phyloP scores from a whole-genome alignment of 2,329 filamentous ascomycete genomes.

The Hawksworthiomyces lignivorus region DNA sequence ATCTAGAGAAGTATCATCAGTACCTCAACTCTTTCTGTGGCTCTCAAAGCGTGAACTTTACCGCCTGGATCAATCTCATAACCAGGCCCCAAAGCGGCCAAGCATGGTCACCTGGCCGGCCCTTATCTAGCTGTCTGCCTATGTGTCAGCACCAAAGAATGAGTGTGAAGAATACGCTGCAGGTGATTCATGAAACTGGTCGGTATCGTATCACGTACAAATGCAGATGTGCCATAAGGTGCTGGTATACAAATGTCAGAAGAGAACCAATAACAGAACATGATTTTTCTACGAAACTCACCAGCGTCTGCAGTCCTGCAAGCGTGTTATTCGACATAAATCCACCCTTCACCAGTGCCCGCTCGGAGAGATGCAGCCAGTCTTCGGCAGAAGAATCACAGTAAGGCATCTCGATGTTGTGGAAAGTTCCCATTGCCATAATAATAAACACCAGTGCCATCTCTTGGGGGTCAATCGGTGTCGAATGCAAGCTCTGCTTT shows the following conservation, averaged over 20 bases:
- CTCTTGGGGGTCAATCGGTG: not conserved
- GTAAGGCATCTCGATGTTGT: slow-evolving; percentile 7
- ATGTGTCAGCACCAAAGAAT: too few species aligned
- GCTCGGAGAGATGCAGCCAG: slow-evolving; percentile 5
- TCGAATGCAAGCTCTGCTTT: not conserved
- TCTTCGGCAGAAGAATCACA: slow-evolving; percentile 4
- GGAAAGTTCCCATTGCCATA: slow-evolving; percentile 5
- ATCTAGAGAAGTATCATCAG: not conserved
- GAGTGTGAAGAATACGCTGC: too few species aligned
- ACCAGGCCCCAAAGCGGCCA: slow-evolving; percentile 6
- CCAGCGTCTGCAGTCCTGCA: slow-evolving; percentile 1
- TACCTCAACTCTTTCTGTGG: too few species aligned
- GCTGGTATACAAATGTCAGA: not conserved
- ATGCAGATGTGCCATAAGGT: slow-evolving; percentile 4
- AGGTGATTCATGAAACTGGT: too few species aligned
- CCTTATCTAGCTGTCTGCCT: not conserved
- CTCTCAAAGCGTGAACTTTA: too few species aligned
- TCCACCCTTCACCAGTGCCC: slow-evolving; percentile 6
- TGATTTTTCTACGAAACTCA: not conserved
- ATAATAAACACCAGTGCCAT: slow-evolving; percentile 7
- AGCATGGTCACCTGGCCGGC: slow-evolving; percentile 2
- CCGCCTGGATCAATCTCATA: slow-evolving; percentile 5
- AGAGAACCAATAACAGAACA: too few species aligned
- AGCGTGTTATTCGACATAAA: slow-evolving; percentile 9
- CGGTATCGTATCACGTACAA: not conserved